Percentiles rank a stretch among this genome's conserved stretches.
These are phyloP conservation scores for Stemphylium lycopersici DNA, from an alignment of 2,329 filamentous ascomycete genomes.

Conservation along the genomic window DNA sequence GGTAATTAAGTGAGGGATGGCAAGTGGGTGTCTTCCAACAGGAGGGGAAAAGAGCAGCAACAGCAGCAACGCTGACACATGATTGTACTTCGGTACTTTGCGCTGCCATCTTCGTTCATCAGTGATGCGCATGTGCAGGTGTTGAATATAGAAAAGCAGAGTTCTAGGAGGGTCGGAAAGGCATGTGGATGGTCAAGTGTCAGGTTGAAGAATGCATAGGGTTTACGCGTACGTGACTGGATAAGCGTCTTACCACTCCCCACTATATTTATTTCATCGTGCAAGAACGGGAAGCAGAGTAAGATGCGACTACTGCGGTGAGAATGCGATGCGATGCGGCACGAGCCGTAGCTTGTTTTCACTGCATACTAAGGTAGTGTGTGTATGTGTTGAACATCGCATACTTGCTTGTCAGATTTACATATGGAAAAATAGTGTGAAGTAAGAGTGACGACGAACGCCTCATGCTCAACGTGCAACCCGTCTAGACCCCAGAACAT, in stretches of 20 bases:
- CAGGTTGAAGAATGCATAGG: slow-evolving; percentile 1
- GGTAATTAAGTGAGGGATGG: no score
- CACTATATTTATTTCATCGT: not conserved
- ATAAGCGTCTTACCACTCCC: slow-evolving; percentile 1
- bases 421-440: not conserved
- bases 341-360: slow-evolving; percentile 13
- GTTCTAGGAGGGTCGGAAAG: slow-evolving; percentile 8
- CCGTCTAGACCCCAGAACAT: not conserved
- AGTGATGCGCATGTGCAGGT: not conserved
- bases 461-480: no score
- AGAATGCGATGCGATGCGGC: slow-evolving; percentile 13
- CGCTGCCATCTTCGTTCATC: no score
- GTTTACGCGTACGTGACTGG: slow-evolving; percentile 11
- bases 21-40: no score
- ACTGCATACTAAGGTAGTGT: not conserved
- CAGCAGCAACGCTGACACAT: not conserved
- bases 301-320: slow-evolving; percentile 4
- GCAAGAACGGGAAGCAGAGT: not conserved
- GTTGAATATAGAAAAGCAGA: slow-evolving; percentile 3
- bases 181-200: slow-evolving; percentile 15
- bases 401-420: not conserved
- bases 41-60: not conserved
- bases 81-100: not conserved
- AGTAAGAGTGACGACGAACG: not conserved
- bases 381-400: not conserved